Conservation (phyloP, 345 rosid species). For the Leavenworthia alabamica region DNA sequence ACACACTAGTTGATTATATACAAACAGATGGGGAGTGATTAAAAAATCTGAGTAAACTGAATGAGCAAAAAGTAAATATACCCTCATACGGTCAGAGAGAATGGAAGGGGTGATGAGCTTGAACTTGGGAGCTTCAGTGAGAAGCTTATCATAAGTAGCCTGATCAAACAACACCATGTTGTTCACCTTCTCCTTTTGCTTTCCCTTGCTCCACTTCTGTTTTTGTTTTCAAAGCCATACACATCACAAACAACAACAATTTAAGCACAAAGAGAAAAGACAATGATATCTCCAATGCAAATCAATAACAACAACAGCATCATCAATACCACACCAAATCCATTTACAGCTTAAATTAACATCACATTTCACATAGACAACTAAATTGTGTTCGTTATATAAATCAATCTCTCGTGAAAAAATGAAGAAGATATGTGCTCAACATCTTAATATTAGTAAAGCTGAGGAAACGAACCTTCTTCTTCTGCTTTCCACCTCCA, state of each 20-base stretch:
- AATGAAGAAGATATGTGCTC: too few species aligned
- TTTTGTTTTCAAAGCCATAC: background rate
- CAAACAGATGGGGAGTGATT: background rate
- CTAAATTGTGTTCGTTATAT: background rate
- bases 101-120: conserved; percentile 82
- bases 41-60: too few species aligned
- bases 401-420: too few species aligned
- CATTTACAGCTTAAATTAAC: too few species aligned
- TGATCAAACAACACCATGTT: conserved; percentile 88
- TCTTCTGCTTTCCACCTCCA: too few species aligned
- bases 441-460: too few species aligned
- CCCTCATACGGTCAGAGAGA: conserved; percentile 81
- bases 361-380: background rate
- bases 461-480: too few species aligned
- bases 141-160: conserved; percentile 73
- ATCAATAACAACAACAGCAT: too few species aligned
- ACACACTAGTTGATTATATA: too few species aligned
- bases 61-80: conserved; percentile 6
- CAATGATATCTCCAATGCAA: too few species aligned
- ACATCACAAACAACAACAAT: background rate
- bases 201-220: conserved; percentile 89
- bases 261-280: background rate
- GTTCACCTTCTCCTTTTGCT: conserved; percentile 95
- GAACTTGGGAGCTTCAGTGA: conserved; percentile 69
- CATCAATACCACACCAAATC: too few species aligned